Conservation (phyloP, 2,329 filamentous ascomycete species). For the Calonectria pseudoreteaudii region DNA sequence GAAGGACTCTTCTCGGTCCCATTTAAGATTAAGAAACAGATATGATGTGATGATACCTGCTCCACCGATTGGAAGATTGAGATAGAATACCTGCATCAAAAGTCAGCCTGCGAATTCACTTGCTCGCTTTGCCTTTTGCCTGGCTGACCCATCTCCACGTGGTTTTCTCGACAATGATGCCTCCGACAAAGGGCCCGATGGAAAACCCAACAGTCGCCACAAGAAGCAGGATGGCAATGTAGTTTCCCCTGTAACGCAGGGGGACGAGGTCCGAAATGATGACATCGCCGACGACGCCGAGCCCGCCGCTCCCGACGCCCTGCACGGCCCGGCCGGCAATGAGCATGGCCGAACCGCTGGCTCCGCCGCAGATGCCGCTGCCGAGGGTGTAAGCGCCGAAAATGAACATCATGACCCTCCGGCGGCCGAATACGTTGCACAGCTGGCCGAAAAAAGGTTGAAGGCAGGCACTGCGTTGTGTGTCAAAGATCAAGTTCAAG, state of each 20-base stretch:
- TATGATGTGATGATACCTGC: constrained; percentile 45
- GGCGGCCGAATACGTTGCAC: constrained; percentile 65
- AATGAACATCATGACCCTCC: constrained; percentile 53
- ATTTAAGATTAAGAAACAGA: constrained; percentile 53
- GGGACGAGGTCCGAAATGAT: constrained; percentile 60
- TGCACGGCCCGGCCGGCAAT: constrained; percentile 58
- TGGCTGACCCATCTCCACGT: constrained; percentile 54
- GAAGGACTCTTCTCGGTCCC: constrained; percentile 36
- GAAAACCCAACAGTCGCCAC: constrained; percentile 50
- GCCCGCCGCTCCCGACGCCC: constrained; percentile 50
- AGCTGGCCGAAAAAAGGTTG: constrained; percentile 64
- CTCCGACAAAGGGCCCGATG: constrained; percentile 49
- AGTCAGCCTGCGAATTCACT: background rate
- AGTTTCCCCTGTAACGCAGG: constrained; percentile 58
- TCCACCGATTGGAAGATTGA: constrained; percentile 56
- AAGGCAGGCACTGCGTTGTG: constrained; percentile 40
- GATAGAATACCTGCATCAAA: constrained; percentile 53
- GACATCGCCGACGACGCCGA: constrained; percentile 48
- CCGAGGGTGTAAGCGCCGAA: constrained; percentile 63
- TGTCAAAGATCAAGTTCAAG: background rate
- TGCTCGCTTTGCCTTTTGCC: background rate
- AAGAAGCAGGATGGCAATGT: constrained; percentile 49
- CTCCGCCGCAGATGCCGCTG: constrained; percentile 59
- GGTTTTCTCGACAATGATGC: constrained; percentile 40
- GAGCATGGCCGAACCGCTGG: constrained; percentile 54